Evolutionary conservation across 2,329 filamentous ascomycete genomes (phyloP), one percentile per base, ranked within the genome.

Genomic region (Geosmithia putterillii): DNA sequence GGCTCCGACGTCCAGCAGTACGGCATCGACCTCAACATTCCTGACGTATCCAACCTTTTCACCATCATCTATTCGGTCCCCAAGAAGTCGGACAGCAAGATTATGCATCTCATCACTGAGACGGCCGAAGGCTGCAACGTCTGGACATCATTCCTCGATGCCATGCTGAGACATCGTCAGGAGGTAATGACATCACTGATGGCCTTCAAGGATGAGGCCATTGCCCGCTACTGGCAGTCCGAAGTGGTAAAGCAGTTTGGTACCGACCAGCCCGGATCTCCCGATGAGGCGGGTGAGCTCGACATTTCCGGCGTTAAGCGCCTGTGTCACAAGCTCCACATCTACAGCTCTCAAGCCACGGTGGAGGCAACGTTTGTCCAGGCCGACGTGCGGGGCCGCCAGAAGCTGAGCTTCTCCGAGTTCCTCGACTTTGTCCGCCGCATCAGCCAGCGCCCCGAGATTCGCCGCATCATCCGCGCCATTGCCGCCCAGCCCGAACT

Each of bases 101-200:
- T 82, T 8, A 79, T 96, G 67, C 88, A 96, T 60, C 72, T 98
- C 42, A 80, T 95, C 45, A 86, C 89, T 21, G 81, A 82, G 10
- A 81, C 83, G 47, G 70, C 79, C 40, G 75, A 79, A 50, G 76
- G 80, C 7, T 83, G 90, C 53, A 70, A 79, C 23, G 70, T 86
- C 21, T 96, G 90, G 92, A 87, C 82, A 1, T 76, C 77, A 15
- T 90, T 88, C 2, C 73, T 98, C 14, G 83, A 94, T 46, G 78
- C 81, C 42, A 83, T 96, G 50, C 83, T 86, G 36, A 83, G 83
- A 52, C 86, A 94, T 56, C 79, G 92, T 44, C 87, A 94, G 49
- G 85, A 89, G 44, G 76, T 92, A 53, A 94, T 96, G 83, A 81
- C 86, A 12, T 92, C 87, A 6, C 66, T 98, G 45, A 86, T 90